Evolutionary conservation across 2,329 filamentous ascomycete genomes (phyloP).

Genomic region (Monilinia polystroma): DNA sequence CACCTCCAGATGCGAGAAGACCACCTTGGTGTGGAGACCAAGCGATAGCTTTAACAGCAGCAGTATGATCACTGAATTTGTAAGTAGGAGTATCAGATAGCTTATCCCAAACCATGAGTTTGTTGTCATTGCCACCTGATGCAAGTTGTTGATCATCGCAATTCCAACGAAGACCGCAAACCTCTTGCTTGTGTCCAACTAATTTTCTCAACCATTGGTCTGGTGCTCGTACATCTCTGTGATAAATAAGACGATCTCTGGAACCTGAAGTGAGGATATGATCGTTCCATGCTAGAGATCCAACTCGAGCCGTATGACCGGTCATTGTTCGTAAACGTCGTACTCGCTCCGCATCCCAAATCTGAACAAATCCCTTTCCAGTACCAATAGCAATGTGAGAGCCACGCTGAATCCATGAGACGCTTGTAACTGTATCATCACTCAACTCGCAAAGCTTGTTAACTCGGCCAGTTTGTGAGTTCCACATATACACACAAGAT

Average conservation of each 20-base stretch:
- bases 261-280: conserved; percentile 96
- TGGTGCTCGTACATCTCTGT: conserved; percentile 89
- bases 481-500: conserved; percentile 97
- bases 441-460: conserved; percentile 91
- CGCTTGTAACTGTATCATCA: conserved; percentile 93
- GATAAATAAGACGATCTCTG: conserved; percentile 87
- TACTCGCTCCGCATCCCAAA: conserved; percentile 91
- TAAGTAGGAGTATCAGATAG: conserved; percentile 87
- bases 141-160: conserved; percentile 92
- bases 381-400: conserved; percentile 96
- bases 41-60: conserved; percentile 94
- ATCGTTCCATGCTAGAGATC: conserved; percentile 94
- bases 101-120: conserved; percentile 98
- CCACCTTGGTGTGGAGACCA: conserved; percentile 97
- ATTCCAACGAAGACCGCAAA: conserved; percentile 97
- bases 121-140: conserved; percentile 97
- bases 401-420: conserved; percentile 97
- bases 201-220: conserved; percentile 87
- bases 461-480: conserved; percentile 84
- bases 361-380: conserved; percentile 90
- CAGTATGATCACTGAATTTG: conserved; percentile 92
- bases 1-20: conserved; percentile 90
- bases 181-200: conserved; percentile 94
- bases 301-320: conserved; percentile 89
- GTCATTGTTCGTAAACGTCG: conserved; percentile 92